Percentiles rank a stretch among this genome's conserved stretches.
Conservation (phyloP, 139 green algal genomes). For the Eudorina sp. region DNA sequence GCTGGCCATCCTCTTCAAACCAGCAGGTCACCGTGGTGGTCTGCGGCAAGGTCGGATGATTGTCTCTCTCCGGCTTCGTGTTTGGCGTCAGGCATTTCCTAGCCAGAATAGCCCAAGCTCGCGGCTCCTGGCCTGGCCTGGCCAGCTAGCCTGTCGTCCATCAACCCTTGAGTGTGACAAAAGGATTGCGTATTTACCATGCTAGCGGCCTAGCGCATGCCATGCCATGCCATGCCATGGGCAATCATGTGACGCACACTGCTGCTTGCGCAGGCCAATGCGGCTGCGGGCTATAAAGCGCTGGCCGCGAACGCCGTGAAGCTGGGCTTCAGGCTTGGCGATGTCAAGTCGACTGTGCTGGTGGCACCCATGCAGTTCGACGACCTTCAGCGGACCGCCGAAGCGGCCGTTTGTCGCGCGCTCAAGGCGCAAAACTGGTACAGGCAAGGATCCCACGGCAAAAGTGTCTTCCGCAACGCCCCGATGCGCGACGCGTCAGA, state of each 20-base stretch:
- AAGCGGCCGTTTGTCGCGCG: not conserved
- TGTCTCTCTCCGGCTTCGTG: no score
- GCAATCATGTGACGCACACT: no score
- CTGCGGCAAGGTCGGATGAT: constrained; percentile 15
- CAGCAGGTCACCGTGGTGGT: constrained; percentile 17
- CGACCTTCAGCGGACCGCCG: not conserved
- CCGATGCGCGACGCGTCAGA: no score
- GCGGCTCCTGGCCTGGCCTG: no score
- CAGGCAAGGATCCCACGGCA: constrained; percentile 32
- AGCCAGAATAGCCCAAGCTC: no score
- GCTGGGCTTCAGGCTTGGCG: constrained; percentile 30
- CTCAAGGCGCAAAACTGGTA: constrained; percentile 3
- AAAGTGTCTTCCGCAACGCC: no score
- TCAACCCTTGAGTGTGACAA: no score
- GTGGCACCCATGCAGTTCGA: not conserved
- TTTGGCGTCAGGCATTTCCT: no score
- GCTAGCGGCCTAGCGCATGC: no score
- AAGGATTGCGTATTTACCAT: no score
- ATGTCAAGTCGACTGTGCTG: constrained; percentile 38
- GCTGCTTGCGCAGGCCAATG: not conserved
- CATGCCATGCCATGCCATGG: no score
- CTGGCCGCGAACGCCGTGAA: not conserved
- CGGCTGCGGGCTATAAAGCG: constrained; percentile 7
- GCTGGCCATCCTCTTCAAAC: not conserved
- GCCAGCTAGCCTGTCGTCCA: no score